Evolutionary conservation across 257 asterid genomes (phyloP), one percentile per base, ranked within the genome.

Genomic region (Solanum arcanum): DNA sequence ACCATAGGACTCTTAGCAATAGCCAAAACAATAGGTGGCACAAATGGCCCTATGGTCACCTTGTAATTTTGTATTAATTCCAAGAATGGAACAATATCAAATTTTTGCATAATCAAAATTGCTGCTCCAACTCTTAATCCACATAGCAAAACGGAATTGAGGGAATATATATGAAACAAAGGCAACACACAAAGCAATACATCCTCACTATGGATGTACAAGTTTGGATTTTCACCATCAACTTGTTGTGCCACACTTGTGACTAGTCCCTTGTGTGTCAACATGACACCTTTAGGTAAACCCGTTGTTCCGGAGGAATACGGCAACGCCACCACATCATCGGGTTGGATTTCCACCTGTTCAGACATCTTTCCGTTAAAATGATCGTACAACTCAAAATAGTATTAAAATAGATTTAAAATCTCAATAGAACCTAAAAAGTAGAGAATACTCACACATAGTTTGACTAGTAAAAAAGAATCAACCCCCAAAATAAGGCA

Each of bases 281-380:
- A 92, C 99, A 96, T 96, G 88, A 96, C 99, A 6, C 99, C 99
- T 88, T 96, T 96, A 9, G 99, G 98, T 47, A 97, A 86, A 88
- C 99, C 99, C 10, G 98, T 97, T 62, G 99, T 97, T 23, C 99
- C 99, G 64, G 98, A 97, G 69, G 98, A 94, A 88, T 95, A 97
- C 27, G 98, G 99, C 88, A 97, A 89, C 29, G 98, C 98, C 91
- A 97, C 99, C 90, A 91, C 98, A 35, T 95, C 98, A 2, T 94
- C 96, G 0, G 95, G 89, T 27, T 62, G 42, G 52, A 95, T 92
- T 18, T 92, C 76, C 62, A 91, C 20, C 85, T 80, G 29, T 29
- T 5, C 11, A 47, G 68, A 47, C 2, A 46, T 47, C 1, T n/a
- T 7, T 44, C 9, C 1, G 0, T 25, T 25, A 25, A 46, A 8